Base-by-base conservation (phyloP, 495 filamentous ascomycete genomes). In the Cercophora sp. region DNA sequence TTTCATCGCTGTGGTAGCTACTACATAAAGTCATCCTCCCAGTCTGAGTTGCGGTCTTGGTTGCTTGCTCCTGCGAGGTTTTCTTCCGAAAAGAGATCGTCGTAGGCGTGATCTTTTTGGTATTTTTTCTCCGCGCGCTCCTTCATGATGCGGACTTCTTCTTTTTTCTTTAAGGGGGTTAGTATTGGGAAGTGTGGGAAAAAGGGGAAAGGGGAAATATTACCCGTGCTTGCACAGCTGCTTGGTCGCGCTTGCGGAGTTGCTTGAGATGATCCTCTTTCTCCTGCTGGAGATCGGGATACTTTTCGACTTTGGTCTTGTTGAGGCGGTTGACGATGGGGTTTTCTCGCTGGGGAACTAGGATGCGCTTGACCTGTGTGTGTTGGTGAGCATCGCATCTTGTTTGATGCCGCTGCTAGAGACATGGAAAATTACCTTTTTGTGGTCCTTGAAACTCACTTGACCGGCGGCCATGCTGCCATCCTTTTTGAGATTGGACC, bases 381-480 rank as follows among this genome's bases (percentile, higher is more conserved):
- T 3, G 29, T 36, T 9, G 23, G 40, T 2, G 19, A 8, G 8
- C 0, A 6, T 25, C n/a, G n/a, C n/a, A n/a, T n/a, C n/a, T n/a
- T n/a, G n/a, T n/a, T n/a, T n/a, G n/a, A n/a, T n/a, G n/a, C n/a
- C n/a, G n/a, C n/a, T n/a, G n/a, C n/a, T n/a, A 13, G 18, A 36
- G 13, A 23, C 20, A 16, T 1, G 9, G 8, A 1, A 5, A 29
- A 3, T 10, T 20, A 47, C 44, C 70, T 88, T 86, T 62, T 85
- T 85, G n/a, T 75, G 79, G 69, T 96, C 91, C 61, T 95, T 89
- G 73, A 96, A 98, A 35, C 88, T 85, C 44, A 98, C 93, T 68
- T 98, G 93, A 19, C 93, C 93, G 3, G 83, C 85, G 3, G 89
- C 91, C 93, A 98, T 98, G 61, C 82, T 86, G n/a, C 91, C 91